Conservation (phyloP, 192 early-diverging fungal genomes). For the Piromyces finnis region DNA sequence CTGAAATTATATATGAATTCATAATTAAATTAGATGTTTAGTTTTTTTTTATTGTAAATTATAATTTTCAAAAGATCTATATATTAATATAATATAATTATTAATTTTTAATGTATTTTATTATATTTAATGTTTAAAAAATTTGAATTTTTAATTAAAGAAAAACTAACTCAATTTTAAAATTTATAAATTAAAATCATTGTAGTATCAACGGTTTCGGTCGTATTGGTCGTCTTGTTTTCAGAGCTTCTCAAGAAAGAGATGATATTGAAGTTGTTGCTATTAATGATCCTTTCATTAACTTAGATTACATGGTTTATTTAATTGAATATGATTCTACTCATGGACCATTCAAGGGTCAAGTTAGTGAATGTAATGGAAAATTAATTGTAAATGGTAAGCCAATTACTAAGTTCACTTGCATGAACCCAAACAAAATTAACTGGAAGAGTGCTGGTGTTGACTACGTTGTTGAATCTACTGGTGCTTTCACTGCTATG, state of each 20-base stretch:
- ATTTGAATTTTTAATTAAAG: no score
- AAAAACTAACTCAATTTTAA: no score
- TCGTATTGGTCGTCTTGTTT: constrained; percentile 94
- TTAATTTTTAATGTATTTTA: no score
- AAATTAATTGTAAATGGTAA: constrained; percentile 82
- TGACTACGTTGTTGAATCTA: constrained; percentile 93
- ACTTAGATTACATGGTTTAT: constrained; percentile 78
- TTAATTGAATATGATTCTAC: constrained; percentile 87
- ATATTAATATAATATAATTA: no score
- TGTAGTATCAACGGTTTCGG: constrained; percentile 53
- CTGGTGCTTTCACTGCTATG: constrained; percentile 89
- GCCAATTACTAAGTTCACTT: constrained; percentile 50
- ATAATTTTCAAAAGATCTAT: no score
- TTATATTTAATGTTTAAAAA: no score
- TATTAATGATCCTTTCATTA: constrained; percentile 96
- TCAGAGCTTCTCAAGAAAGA: constrained; percentile 66
- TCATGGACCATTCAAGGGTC: constrained; percentile 85
- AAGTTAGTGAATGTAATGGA: constrained; percentile 57
- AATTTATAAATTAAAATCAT: no score
- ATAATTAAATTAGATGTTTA: no score
- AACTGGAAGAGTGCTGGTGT: constrained; percentile 70
- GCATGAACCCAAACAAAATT: constrained; percentile 70
- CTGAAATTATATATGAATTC: no score
- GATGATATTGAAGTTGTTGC: constrained; percentile 60
- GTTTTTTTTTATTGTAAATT: no score